Percentiles rank a stretch among this genome's conserved stretches.
Evolutionary conservation across 129 eudicot genomes (phyloP).

Genomic region (Tagetes erecta): DNA sequence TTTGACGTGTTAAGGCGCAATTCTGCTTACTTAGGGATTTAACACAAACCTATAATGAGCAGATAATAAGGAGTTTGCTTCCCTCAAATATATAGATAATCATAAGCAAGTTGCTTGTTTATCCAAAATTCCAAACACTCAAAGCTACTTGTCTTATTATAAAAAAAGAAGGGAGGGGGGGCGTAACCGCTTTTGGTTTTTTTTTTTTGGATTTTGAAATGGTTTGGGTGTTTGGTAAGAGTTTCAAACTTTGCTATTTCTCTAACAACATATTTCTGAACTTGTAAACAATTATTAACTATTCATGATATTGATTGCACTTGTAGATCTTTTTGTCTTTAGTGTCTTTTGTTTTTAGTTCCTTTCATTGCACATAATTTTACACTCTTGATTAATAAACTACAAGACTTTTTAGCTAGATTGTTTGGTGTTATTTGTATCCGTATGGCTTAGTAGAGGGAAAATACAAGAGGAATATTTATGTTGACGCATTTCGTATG

Average conservation of each 20-base stretch:
- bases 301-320: slow-evolving; percentile 2
- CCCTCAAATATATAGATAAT: background rate
- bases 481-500: background rate
- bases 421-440: background rate
- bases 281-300: background rate
- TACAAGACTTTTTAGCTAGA: background rate
- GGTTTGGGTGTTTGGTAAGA: background rate
- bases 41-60: background rate
- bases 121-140: background rate
- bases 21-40: background rate
- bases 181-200: background rate
- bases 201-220: background rate
- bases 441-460: background rate
- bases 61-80: background rate
- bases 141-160: background rate
- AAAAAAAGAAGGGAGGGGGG: background rate
- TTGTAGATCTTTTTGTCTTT: background rate
- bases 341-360: background rate
- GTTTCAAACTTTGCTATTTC: background rate
- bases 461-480: background rate
- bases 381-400: background rate
- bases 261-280: background rate
- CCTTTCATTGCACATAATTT: background rate
- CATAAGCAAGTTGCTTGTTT: background rate
- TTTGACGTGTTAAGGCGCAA: background rate